Base-by-base conservation (phyloP, 2,329 filamentous ascomycete species). In the Neonectria hederae region DNA sequence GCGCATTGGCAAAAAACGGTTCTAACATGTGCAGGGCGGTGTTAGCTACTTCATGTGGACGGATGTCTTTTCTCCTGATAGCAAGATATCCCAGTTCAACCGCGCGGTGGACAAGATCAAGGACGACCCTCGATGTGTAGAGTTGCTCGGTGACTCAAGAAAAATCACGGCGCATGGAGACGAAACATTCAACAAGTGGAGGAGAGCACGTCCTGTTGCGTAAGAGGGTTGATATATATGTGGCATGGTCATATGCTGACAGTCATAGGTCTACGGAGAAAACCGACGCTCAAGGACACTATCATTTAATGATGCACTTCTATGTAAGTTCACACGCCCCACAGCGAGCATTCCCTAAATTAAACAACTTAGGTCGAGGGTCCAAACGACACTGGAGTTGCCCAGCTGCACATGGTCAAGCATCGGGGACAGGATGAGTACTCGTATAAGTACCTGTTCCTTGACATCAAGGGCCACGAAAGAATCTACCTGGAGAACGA, bases 1-100 rank as follows among this genome's bases (percentile, higher is more conserved):
- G 38, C 48, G 53, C 35, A 54, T 42, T 42, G 19, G 30, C 19
- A 22, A 38, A 42, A 5, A 8, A 28, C n/a, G 40, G 59, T 38
- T 54, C 62, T 67, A 61, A 67, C 19, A 40, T 51, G 43, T 63
- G 46, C 70, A 94, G 91, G 89, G 89, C 65, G 90, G 89, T n/a
- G 91, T 97, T 10, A 86, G 85, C 59, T 93, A 92, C 72, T 84
- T 96, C 54, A 83, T 97, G 22, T 97, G 91, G 79, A 86, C 87
- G 4, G 93, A 97, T 67, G 92, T 97, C 48, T 93, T 97, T 78
- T 91, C 92, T 4, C 86, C 92, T 21, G 91, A 94, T 75, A 96
- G 92, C 82, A 94, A 93, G 79, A 95, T 91, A 17, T 87, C 89
- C 61, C 89, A 96, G 76, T 97, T 97, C 84, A 97, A 97, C 81